phyloP scores from a whole-genome alignment of 495 filamentous ascomycete species.

The Jackrogersella multiformis region DNA sequence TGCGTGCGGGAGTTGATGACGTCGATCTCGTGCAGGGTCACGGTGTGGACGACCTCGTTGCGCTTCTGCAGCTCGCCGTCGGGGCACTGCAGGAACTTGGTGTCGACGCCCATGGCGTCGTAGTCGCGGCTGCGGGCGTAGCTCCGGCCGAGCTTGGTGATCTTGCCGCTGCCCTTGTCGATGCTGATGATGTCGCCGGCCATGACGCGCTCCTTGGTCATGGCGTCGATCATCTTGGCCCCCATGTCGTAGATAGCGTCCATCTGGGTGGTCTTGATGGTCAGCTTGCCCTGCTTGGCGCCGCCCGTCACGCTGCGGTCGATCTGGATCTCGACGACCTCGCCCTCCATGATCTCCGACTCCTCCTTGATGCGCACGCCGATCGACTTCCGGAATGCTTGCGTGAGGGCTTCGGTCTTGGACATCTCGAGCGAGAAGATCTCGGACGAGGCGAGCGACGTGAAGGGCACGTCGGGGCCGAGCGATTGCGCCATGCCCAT shows the following conservation, averaged over 20 bases:
- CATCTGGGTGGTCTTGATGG: conserved; percentile 99
- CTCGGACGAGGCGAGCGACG: conserved; percentile 91
- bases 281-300: conserved; percentile 98
- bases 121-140: conserved; percentile 96
- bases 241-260: conserved; percentile 99
- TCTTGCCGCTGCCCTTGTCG: conserved; percentile 96
- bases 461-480: conserved; percentile 93
- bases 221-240: conserved; percentile 98
- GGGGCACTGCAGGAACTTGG: conserved; percentile 98
- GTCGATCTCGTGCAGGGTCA: conserved; percentile 97
- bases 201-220: conserved; percentile 98
- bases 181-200: conserved; percentile 98
- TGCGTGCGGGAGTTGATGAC: conserved; percentile 98
- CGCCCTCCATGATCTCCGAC: conserved; percentile 98
- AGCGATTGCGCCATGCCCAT: conserved; percentile 99
- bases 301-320: conserved; percentile 95
- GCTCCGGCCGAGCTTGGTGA: conserved; percentile 93
- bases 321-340: conserved; percentile 99
- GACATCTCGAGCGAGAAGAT: conserved; percentile 99
- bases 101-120: conserved; percentile 98
- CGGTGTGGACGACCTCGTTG: conserved; percentile 95
- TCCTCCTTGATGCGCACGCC: conserved; percentile 97
- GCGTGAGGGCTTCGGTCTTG: conserved; percentile 96
- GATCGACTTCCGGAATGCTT: conserved; percentile 97
- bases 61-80: conserved; percentile 98